Evolutionary conservation across 768 basidiomycete species (phyloP), one percentile per base, ranked within the genome.

Genomic region (Termitomyces sp.): DNA sequence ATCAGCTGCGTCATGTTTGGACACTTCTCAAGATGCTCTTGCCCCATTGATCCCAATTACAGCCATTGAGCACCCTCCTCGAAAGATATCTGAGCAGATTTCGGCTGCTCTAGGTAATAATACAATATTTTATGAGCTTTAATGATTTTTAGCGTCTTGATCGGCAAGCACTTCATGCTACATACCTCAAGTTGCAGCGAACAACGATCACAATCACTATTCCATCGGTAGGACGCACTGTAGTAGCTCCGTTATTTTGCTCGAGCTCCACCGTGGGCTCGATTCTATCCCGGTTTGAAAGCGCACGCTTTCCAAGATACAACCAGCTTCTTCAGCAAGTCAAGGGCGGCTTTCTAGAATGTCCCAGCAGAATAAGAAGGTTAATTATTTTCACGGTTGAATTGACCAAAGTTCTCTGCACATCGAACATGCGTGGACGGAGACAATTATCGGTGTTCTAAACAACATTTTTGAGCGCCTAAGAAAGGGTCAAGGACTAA

Each of bases 361-460:
- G 44, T 14, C 12, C 20, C 18, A 30, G n/a, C 16, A n/a, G 50
- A 38, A 23, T 38, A 20, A 14, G 53, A 43, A 8, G 16, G 43
- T 12, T 26, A 12, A 64, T 58, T 10, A 64, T 33, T n/a, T 62
- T 62, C 16, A 62, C 51, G 26, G 44, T 36, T 36, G 50, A 52
- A 13, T 52, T 35, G 5, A 35, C 51, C 23, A 64, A 7, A 48
- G 26, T 55, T 51, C 58, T n/a, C 63, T 51, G 47, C 63, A 64
- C 50, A 64, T 56, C 12, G 63, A 61, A 26, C 63, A 64, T 49
- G 28, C 57, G 35, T 40, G 54, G 5, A 32, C 20, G 18, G 10
- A 65, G 55, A 49, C 64, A 65, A 43, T 62, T 63, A 35, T 49
- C 18, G 23, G 23, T 3, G 9, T 38, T 44, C 9, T 23, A 23